Base-by-base conservation (phyloP, 108 stramenopile species). In the Poteriospumella lacustris region DNA sequence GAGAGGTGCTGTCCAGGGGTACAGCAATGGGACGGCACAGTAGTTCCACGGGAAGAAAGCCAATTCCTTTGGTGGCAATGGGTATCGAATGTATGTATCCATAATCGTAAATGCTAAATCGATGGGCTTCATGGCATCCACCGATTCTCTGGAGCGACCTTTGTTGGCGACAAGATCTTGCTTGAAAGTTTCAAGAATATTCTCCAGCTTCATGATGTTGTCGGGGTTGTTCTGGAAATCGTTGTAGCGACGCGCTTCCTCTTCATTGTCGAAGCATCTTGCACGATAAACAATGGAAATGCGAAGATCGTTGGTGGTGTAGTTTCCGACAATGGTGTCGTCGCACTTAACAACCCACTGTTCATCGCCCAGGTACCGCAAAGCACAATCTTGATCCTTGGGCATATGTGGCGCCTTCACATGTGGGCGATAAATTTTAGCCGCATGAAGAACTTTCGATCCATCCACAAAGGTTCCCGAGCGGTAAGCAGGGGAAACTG, bases 251-350 rank as follows among this genome's bases (percentile, higher is more conserved):
- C 39, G 58, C 68, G 39, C 40, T 15, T 43, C 70, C 42, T 28
- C 43, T 39, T 43, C 41, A 68, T 0, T 58, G 28, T 56, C 38
- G 68, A 81, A 81, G 43, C 81, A 81, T 0, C 81, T 58, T 2
- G 81, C 81, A 1, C 81, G 41, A 42, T 76, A 81, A 0, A 81
- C 81, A 3, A 81, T 42, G 41, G 77, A 77, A 12, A 67, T 68
- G 29, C 81, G 44, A 5, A 81, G 26, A 19, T 81, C 81, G 2
- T 41, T 0, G 1, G 5, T 77, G 28, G 31, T 1, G 40, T 78
- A 81, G 15, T 29, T 33, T 28, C 19, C 43, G 12, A 34, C 31
- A 5, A 1, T 0, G 42, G 9, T 24, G 15, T 68, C 77, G 58
- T 62, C 81, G n/a, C 40, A 58, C 15, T 19, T 29, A 1, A 81